Conservation (phyloP, 345 rosid genomes). For the Melaleuca alternifolia region DNA sequence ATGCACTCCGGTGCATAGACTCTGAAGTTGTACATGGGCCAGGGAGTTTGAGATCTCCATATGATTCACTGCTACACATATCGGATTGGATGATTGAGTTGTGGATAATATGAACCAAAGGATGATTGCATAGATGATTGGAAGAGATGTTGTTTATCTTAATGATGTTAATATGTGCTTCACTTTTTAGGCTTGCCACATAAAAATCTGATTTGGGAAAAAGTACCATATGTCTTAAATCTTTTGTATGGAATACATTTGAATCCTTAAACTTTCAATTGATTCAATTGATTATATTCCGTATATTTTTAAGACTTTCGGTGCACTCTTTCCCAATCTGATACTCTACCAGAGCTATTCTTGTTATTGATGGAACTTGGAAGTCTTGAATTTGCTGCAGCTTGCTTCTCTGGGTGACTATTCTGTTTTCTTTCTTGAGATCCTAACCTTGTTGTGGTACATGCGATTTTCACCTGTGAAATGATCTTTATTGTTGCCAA, state of each 20-base stretch:
- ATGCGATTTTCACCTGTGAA: background rate
- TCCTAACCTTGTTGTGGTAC: background rate
- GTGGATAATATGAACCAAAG: background rate
- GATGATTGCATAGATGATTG: background rate
- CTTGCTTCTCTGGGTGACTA: background rate
- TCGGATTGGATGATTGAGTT: background rate
- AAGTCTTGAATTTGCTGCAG: background rate
- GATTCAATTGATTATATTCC: background rate
- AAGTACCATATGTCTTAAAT: background rate
- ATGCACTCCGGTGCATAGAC: background rate
- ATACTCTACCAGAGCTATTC: background rate
- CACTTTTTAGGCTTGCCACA: background rate
- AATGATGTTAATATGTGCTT: background rate
- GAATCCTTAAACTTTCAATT: background rate
- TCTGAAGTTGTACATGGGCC: background rate
- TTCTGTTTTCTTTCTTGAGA: background rate
- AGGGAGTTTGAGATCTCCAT: background rate
- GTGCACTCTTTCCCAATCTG: background rate
- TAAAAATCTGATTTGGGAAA: background rate
- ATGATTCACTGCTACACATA: fast-evolving
- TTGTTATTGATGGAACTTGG: background rate
- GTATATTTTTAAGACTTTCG: background rate
- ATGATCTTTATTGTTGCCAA: background rate
- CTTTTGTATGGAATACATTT: background rate
- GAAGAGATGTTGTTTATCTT: background rate